Percentiles rank a stretch among this genome's conserved stretches.
Conservation (phyloP, 495 filamentous ascomycete species). For the Elaphomyces granulatus region DNA sequence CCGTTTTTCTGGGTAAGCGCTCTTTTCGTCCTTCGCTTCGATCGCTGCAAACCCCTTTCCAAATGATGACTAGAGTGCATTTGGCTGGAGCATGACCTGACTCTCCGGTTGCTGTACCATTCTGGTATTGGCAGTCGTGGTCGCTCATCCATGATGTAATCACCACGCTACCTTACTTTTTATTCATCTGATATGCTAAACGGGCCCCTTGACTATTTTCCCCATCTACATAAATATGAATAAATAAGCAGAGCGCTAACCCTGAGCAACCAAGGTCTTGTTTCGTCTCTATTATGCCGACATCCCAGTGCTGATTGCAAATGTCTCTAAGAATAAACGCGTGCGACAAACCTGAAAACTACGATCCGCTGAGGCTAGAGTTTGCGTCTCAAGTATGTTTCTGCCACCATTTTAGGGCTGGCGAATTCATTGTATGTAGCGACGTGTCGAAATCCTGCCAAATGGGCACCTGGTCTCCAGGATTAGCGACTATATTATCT, state of each 20-base stretch:
- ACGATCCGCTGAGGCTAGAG: slow-evolving; percentile 58
- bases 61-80: slow-evolving; percentile 99
- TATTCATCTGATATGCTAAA: slow-evolving; percentile 80
- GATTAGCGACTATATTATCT: slow-evolving; percentile 91
- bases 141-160: slow-evolving; percentile 81
- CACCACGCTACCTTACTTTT: slow-evolving; percentile 86
- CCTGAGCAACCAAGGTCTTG: no score
- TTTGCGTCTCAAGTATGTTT: slow-evolving; percentile 56
- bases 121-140: slow-evolving; percentile 32
- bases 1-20: slow-evolving; percentile 19
- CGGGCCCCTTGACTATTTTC: no score
- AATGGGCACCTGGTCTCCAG: slow-evolving; percentile 94
- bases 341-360: slow-evolving; percentile 79
- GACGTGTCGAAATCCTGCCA: slow-evolving; percentile 47
- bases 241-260: no score
- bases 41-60: slow-evolving; percentile 13
- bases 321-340: slow-evolving; percentile 64
- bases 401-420: slow-evolving; percentile 13
- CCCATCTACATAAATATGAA: no score
- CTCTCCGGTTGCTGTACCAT: slow-evolving; percentile 26
- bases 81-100: slow-evolving; percentile 91
- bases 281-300: no score
- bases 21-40: slow-evolving; percentile 10
- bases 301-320: no score
- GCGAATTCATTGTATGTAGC: slow-evolving; percentile 33